Evolutionary conservation across 805 yeast genomes (phyloP), one percentile per base, ranked within the genome.

Genomic region (Yarrowia phangngaensis): DNA sequence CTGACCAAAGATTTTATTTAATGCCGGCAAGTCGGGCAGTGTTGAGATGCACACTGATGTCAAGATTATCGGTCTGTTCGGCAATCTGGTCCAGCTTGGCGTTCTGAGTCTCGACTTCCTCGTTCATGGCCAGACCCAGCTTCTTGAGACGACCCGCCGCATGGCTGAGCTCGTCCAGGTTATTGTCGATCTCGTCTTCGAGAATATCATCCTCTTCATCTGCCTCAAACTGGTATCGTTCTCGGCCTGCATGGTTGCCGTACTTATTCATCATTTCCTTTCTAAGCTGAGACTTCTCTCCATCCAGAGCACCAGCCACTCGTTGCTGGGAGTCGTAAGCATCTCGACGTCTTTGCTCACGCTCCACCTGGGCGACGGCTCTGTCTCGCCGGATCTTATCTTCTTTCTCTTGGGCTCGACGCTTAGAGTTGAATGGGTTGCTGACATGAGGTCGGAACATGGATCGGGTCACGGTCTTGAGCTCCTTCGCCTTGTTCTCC

Each of bases 171-270:
- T 82, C 86, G 58, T 84, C 89, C 64, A 90, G 70, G 60, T 92
- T 92, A 54, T 75, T 68, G 48, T 88, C 89, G 56, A 88, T 78
- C 64, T 89, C 95, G 54, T 82, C 76, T 62, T 90, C 97, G 77
- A 87, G 77, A 56, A 81, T 92, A 58, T 88, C 95, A 64, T 92
- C 97, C 63, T 90, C 97, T 41, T 80, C 79, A 65, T 90, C 97
- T 40, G 83, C 84, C 61, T 87, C 96, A 58, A 86, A 84, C 58
- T 84, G 85, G 65, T 82, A 88, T 2, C 94, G 83, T 28, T 78
- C 80, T 27, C 36, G 23, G 20, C 54, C 55, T 2, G 26, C 41
- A 13, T 70, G 58, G 8, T 45, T 17, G 26, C 52, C 36, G 23
- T 28, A 49, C 26, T 49, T 43, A 45, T 52, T 53, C 36, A 46